Base-by-base conservation (phyloP, 208 protist species). In the Wallacemonas sp. region DNA sequence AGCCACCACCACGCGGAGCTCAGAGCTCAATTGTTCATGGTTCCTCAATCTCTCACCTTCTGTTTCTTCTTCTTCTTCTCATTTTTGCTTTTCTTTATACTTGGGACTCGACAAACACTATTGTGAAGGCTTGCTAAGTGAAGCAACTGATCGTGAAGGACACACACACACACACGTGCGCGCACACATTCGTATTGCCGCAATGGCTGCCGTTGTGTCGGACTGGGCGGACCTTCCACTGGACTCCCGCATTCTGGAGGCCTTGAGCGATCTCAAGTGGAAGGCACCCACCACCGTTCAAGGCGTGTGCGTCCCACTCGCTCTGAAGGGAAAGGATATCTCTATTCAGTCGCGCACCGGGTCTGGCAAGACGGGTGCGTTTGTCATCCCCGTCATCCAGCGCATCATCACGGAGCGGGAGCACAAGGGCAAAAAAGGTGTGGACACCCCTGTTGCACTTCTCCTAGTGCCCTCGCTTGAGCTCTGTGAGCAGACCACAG, bases 391-490 rank as follows among this genome's bases (percentile, higher is more conserved):
- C 8, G 68, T 93, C 26, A 52, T 95, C 27, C 88, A 95, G 76
- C 83, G 83, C 54, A 81, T 97, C 59, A 76, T 95, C 52, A 87
- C 82, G 15, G 78, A 92, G 67, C 79, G 81, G 12, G 83, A 89
- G 76, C 77, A 73, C n/a, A 70, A 83, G 46, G 37, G 75, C 5
- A 65, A 63, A 21, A 57, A 55, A 24, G 58, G 68, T 26, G 48
- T 41, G 21, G 10, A 58, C 24, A 88, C 90, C 52, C 82, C 97
- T 0, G 54, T 86, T n/a, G 97, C 85, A 6, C 77, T 99, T 37
- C 84, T 99, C 22, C 78, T 99, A 0, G 88, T 99, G 12, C 97
- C 97, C 8, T 98, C 97, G 6, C 83, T 95, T 17, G 97, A 99
- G 70, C 75, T 99, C 34, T 98, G 95, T 72, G 86, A 95, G 68